Evolutionary conservation across 805 yeast genomes (phyloP), one percentile per base, ranked within the genome.

Genomic region (Candida tibetensis): DNA sequence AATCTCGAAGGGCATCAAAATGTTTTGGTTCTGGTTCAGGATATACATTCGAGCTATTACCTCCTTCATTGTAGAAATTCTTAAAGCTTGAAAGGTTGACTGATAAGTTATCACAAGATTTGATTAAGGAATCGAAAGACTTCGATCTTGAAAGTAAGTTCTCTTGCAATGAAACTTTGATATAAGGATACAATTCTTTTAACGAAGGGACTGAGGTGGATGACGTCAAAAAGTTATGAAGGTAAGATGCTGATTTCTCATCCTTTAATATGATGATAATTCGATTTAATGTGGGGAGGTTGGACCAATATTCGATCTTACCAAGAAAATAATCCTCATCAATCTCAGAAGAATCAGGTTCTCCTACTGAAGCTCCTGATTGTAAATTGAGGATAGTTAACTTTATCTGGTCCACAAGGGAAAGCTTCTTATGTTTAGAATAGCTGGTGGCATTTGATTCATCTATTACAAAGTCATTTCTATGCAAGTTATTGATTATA

Each of bases 381-480:
- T 42, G 41, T 15, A 56, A 42, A 34, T 60, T 62, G 18, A 65
- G 47, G 2, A 66, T 50, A 5, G 54, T 49, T 22, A 58, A 40
- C 42, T 68, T 69, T 32, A 69, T 52, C 40, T 52, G 55, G 45
- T 64, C 69, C 9, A 56, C 69, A 14, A 65, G 51, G n/a, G 70
- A 49, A 19, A 64, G 44, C 23, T 31, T 29, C 25, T 44, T 25
- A 38, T 13, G 15, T 22, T 23, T 30, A 33, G 34, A 34, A 14
- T 27, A 34, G 21, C 25, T 18, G 8, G 28, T 21, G 18, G 19
- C 29, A 12, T 40, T 37, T 8, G 23, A 32, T 17, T 39, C 34
- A 14, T 43, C 44, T 4, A 50, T 42, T 4, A 56, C 46, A 37
- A 68, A 68, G 44, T 60, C 67, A 21, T 52, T 48, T 31, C 51